Evolutionary conservation across 768 basidiomycete genomes (phyloP).

Genomic region (Royoungia palumana): DNA sequence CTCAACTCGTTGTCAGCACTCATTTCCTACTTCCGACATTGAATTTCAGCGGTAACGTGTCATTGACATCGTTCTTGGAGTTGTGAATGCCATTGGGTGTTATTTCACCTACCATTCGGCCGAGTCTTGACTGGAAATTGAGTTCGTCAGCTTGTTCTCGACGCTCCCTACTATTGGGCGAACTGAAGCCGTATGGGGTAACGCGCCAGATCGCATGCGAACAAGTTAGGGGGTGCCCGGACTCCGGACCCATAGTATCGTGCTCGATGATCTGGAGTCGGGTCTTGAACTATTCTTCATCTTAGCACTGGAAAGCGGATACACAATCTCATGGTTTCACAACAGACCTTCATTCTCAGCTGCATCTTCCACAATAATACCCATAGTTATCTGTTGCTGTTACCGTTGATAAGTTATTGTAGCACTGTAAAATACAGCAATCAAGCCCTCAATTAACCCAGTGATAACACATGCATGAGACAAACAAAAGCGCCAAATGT

Average conservation of each 20-base stretch:
- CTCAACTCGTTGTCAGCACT: too few relatives aligned
- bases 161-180: constrained; percentile 8
- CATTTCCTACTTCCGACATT: too few relatives aligned
- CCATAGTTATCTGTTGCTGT: background rate
- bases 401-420: background rate
- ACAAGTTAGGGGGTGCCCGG: constrained; percentile 22
- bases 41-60: too few relatives aligned
- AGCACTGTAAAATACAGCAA: constrained; percentile 6
- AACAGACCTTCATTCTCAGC: background rate
- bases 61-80: too few relatives aligned
- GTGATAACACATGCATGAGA: background rate
- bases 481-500: background rate
- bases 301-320: too few relatives aligned
- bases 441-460: background rate
- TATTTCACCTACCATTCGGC: background rate
- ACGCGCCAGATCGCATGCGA: constrained; percentile 8
- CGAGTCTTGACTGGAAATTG: constrained; percentile 1
- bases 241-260: constrained; percentile 5
- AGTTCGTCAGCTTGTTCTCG: background rate
- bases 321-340: background rate
- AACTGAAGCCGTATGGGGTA: constrained; percentile 23
- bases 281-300: background rate
- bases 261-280: constrained; percentile 4
- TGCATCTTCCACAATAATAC: background rate
- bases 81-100: background rate